Conservation (phyloP, 192 early-diverging fungal species). For the Tieghemiomyces parasiticus region DNA sequence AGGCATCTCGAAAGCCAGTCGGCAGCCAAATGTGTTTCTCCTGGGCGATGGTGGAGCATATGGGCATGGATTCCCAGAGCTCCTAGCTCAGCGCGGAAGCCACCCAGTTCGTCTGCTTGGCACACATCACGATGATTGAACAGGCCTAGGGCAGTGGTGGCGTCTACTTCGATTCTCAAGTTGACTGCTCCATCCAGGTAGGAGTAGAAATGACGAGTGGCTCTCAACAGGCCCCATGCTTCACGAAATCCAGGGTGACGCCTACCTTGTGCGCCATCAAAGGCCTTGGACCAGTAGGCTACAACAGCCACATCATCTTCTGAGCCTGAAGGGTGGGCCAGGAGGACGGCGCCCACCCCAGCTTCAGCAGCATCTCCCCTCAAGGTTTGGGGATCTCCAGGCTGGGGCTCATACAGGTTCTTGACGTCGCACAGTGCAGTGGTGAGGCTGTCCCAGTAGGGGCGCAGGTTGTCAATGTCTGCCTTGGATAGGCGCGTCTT, state of each 20-base stretch:
- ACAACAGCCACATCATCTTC: slow-evolving; percentile 14
- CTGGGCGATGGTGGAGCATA: neutral
- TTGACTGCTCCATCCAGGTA: slow-evolving; percentile 16
- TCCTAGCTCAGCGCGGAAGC: neutral
- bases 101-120: neutral
- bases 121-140: neutral
- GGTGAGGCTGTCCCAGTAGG: no score
- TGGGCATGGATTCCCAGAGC: neutral
- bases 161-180: slow-evolving; percentile 15
- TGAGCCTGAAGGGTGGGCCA: slow-evolving; percentile 12
- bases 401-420: slow-evolving; percentile 12
- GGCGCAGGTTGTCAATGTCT: no score
- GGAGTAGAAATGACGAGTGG: slow-evolving; percentile 14
- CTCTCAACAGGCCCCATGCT: slow-evolving; percentile 9
- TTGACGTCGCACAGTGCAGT: slow-evolving; percentile 9
- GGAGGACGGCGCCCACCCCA: slow-evolving; percentile 13
- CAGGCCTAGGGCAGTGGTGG: slow-evolving; percentile 4
- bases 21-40: neutral
- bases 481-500: no score
- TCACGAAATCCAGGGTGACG: slow-evolving; percentile 14
- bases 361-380: slow-evolving; percentile 13
- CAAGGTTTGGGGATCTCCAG: slow-evolving; percentile 10
- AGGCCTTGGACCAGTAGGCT: slow-evolving; percentile 12
- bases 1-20: neutral
- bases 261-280: slow-evolving; percentile 12